A percentile compares a stretch with the other conserved stretches of the same genome.
phyloP scores from a whole-genome alignment of 805 yeast genomes.

The Yarrowia sp. region DNA sequence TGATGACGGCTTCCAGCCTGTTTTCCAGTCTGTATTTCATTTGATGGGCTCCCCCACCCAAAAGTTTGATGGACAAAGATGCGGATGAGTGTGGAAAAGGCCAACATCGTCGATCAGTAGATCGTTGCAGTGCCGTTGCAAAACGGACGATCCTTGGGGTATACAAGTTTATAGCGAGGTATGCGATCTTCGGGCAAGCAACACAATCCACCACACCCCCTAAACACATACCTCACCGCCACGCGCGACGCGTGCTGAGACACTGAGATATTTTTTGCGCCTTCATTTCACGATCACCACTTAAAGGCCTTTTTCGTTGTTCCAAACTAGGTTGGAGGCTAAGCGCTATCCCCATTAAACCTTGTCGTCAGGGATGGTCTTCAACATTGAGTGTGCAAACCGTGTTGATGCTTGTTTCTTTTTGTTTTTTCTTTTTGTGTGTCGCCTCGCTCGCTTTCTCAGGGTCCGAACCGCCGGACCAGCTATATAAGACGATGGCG shows the following conservation, averaged over 20 bases:
- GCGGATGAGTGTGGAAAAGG: background rate
- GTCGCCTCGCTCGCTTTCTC: background rate
- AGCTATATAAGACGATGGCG: background rate
- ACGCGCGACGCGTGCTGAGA: background rate
- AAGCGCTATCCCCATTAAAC: background rate
- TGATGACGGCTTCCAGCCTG: too few relatives aligned
- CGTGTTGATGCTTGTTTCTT: constrained; percentile 14
- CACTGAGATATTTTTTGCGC: background rate
- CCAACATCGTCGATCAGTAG: too few relatives aligned
- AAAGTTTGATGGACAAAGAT: background rate
- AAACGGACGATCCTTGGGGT: too few relatives aligned
- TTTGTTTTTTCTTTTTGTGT: background rate
- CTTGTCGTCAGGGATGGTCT: constrained; percentile 2
- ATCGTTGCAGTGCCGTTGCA: too few relatives aligned
- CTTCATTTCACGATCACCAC: background rate
- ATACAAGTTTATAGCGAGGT: too few relatives aligned
- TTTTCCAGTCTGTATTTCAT: too few relatives aligned
- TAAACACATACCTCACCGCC: too few relatives aligned
- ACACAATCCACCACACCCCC: too few relatives aligned
- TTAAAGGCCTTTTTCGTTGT: background rate
- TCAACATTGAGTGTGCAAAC: background rate
- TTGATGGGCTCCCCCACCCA: background rate
- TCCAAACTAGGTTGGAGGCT: background rate
- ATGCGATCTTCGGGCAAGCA: too few relatives aligned
- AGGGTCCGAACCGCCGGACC: background rate